Evolutionary conservation across 768 basidiomycete genomes (phyloP).

Genomic region (Russula compacta): DNA sequence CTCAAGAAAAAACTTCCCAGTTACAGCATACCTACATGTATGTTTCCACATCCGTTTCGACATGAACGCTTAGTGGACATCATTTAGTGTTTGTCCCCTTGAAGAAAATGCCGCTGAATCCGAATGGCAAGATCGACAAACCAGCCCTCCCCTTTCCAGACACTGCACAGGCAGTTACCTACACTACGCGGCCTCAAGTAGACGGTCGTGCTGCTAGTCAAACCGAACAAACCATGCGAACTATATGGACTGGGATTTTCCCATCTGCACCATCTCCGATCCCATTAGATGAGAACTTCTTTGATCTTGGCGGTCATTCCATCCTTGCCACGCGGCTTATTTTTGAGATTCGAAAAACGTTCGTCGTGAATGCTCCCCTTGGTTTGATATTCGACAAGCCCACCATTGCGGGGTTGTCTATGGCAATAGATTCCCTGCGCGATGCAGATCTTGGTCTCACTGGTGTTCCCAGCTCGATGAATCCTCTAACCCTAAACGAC

Average conservation of each 20-base stretch:
- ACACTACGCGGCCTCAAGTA: slow-evolving; percentile 32
- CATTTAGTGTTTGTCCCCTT: slow-evolving; percentile 84
- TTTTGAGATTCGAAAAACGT: slow-evolving; percentile 90
- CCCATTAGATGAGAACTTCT: slow-evolving; percentile 90
- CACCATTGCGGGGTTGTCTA: slow-evolving; percentile 69
- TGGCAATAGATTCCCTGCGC: slow-evolving; percentile 63
- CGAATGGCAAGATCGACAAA: slow-evolving; percentile 99
- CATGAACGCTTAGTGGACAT: slow-evolving; percentile 1
- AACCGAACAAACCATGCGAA: slow-evolving; percentile 72
- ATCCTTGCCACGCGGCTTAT: slow-evolving; percentile 95
- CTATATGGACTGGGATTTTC: slow-evolving; percentile 78
- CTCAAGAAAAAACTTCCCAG: slow-evolving; percentile 94
- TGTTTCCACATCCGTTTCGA: slow-evolving; percentile 26
- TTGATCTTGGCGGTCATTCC: slow-evolving; percentile 97
- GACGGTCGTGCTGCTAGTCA: slow-evolving; percentile 38
- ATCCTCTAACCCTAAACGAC: neutral
- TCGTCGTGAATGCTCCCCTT: slow-evolving; percentile 84
- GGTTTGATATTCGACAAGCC: slow-evolving; percentile 89
- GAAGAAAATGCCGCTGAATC: slow-evolving; percentile 92
- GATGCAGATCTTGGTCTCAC: slow-evolving; percentile 75
- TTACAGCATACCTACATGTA: slow-evolving; percentile 87
- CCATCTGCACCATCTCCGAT: slow-evolving; percentile 71
- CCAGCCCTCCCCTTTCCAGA: slow-evolving; percentile 98
- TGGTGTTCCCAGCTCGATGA: slow-evolving; percentile 23
- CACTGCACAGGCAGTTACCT: slow-evolving; percentile 57